Evolutionary conservation across 2,329 filamentous ascomycete species (phyloP), one percentile per base, ranked within the genome.

Genomic region (Hyphodiscus sp.): DNA sequence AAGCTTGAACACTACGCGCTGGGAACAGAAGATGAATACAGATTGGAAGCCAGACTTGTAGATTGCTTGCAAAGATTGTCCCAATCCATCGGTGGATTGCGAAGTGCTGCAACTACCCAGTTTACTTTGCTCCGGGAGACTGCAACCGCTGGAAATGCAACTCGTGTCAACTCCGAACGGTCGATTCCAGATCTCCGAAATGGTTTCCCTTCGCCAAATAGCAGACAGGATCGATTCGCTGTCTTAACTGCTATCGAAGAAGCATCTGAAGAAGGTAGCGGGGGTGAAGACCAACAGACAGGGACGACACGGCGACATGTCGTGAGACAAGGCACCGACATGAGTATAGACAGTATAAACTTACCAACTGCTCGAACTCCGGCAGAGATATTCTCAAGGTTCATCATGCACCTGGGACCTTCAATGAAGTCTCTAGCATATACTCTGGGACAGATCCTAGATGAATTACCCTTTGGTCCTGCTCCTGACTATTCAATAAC

Each of bases 391-490:
- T 97, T 97, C 67, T 84, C 90, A 11, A 78, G 91, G 5, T 99
- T 97, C 69, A 96, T 99, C 55, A 77, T 80, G 19, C 83, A 94
- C 60, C 76, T 99, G 20, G 94, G 94, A 0, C 94, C 94, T 1
- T 94, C 92, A 0, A 95, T 96, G 84, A 95, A 96, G 69, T 96
- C 92, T 0, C 74, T 99, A n/a, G 89, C 90, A 2, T 94, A 87
- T 63, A 97, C 94, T 0, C 72, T 99, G 41, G 89, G 90, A 11
- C 86, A 95, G 66, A 91, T 95, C 10, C 80, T 99, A 8, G 85
- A 89, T 50, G 91, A 96, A 57, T 79, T 95, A 1, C 90, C 91
- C 0, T 97, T 95, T 69, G 83, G 83, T 5, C 73, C 81, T 13
- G 78, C 80, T 1, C 82, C 86, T 0, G 76, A 84, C 26, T 83